A percentile compares a stretch with the other conserved stretches of the same genome.
Evolutionary conservation across 2,329 filamentous ascomycete genomes (phyloP).

Genomic region (Aspergillus sp.): DNA sequence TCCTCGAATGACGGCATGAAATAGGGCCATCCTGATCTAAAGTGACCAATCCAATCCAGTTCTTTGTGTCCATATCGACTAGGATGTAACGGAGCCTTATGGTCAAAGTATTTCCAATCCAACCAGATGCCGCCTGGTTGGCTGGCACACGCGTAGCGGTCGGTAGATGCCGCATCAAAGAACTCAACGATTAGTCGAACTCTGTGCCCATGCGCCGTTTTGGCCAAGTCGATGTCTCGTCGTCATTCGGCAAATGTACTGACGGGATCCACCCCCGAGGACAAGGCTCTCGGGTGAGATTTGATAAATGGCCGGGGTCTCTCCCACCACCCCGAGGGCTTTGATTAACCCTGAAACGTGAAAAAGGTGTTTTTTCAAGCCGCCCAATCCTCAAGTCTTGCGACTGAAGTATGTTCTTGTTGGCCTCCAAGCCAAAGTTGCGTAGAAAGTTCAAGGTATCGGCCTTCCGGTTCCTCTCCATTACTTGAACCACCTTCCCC

Average conservation of each 20-base stretch:
- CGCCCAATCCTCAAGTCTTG: neutral
- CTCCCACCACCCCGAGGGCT: neutral
- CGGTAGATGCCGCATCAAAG: neutral
- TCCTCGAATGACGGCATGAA: constrained; percentile 1
- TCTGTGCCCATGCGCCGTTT: neutral
- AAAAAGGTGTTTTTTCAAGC: neutral
- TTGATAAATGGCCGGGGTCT: neutral
- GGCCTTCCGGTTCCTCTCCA: neutral
- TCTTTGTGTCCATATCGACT: neutral
- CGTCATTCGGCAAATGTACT: neutral
- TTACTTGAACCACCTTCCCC: neutral
- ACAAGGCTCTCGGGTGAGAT: neutral
- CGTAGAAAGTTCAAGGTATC: constrained; percentile 2
- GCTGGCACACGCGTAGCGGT: neutral
- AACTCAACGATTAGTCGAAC: neutral
- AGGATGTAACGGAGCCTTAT: constrained; percentile 1
- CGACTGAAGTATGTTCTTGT: constrained; percentile 3
- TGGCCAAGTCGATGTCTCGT: neutral
- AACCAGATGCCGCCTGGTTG: neutral
- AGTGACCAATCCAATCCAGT: neutral
- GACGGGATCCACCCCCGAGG: neutral
- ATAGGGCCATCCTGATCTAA: neutral
- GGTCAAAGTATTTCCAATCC: neutral
- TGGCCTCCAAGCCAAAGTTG: neutral
- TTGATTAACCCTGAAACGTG: neutral